Base-by-base conservation (phyloP, 1,284 basidiomycete genomes). In the Sporisorium graminicola region DNA sequence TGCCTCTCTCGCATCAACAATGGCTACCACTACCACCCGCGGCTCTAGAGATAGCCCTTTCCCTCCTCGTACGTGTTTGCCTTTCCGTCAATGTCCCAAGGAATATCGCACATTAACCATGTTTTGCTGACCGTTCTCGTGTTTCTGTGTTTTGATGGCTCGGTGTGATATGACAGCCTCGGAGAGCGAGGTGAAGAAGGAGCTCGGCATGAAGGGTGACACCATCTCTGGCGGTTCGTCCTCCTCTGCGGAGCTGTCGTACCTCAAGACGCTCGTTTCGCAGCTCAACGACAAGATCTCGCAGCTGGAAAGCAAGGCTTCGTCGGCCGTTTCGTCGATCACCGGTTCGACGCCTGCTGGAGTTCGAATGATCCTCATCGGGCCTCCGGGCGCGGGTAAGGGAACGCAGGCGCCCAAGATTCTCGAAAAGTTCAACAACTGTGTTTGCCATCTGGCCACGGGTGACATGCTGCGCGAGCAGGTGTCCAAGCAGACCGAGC, bases 391-490 rank as follows among this genome's bases (percentile, higher is more conserved):
- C 82, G 94, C 96, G 82, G 95, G 95, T 94, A 99, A 99, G 90
- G 96, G 96, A 52, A 99, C 96, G 1, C 96, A 99, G 87, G 96
- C 95, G 1, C 96, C 97, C 26, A 91, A 90, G 86, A 96, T 99
- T 87, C 90, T 92, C 58, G 92, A 95, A 76, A 90, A 93, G 86
- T 99, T 93, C 89, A 74, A 82, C 69, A 81, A 83, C 80, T 94
- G 94, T 86, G 91, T 99, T 58, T 99, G 96, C 89, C 96, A 99
- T 88, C 89, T 99, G 78, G 95, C 96, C 33, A 99, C 96, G 31
- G 96, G 96, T 42, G 96, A 99, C 88, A 97, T 99, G 94, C 89
- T 99, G 66, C 93, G 96, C 54, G 94, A 95, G 77, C 95, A 99
- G 87, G 95, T 99, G 66, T 83, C 90, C 49, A 88, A 92, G 86